Evolutionary conservation across 257 asterid genomes (phyloP).

Genomic region (Dorcoceras hygrometricum): DNA sequence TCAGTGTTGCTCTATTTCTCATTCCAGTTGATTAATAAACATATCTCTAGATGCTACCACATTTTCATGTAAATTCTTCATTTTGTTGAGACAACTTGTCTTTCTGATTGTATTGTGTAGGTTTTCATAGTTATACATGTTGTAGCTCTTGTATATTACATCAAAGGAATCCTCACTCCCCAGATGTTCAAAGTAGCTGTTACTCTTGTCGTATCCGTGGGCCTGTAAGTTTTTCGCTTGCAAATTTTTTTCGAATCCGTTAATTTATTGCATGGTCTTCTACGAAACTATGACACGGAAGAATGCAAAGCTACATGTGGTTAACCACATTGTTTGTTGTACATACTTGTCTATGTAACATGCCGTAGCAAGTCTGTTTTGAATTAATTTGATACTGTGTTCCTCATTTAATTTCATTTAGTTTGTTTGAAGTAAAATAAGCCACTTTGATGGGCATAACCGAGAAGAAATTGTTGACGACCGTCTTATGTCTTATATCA

Average conservation of each 20-base stretch:
- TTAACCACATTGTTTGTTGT: neutral
- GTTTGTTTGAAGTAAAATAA: conserved; percentile 4
- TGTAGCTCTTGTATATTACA: conserved; percentile 85
- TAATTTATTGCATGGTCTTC: conserved; percentile 2
- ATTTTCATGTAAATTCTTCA: conserved; percentile 7
- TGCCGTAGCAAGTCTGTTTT: neutral
- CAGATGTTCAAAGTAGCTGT: conserved; percentile 97
- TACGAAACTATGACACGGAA: conserved; percentile 6
- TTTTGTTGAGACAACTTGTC: conserved; percentile 20
- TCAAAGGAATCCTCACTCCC: conserved; percentile 87
- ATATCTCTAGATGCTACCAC: conserved; percentile 3
- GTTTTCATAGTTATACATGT: conserved; percentile 88
- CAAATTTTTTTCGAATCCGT: conserved; percentile 13
- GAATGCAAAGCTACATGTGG: conserved; percentile 17
- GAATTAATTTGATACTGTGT: neutral
- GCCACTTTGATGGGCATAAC: neutral
- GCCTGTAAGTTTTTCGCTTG: conserved; percentile 63
- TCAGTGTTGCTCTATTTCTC: neutral
- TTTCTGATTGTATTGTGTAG: conserved; percentile 42
- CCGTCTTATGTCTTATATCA: conserved; percentile 32
- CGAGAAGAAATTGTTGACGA: conserved; percentile 9
- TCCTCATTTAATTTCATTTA: conserved; percentile 10
- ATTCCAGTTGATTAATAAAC: neutral
- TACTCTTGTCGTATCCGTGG: conserved; percentile 77
- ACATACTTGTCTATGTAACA: neutral